These are phyloP conservation scores for Linderniella brevidens DNA, from an alignment of 257 asterid species.

Conservation along the genomic window DNA sequence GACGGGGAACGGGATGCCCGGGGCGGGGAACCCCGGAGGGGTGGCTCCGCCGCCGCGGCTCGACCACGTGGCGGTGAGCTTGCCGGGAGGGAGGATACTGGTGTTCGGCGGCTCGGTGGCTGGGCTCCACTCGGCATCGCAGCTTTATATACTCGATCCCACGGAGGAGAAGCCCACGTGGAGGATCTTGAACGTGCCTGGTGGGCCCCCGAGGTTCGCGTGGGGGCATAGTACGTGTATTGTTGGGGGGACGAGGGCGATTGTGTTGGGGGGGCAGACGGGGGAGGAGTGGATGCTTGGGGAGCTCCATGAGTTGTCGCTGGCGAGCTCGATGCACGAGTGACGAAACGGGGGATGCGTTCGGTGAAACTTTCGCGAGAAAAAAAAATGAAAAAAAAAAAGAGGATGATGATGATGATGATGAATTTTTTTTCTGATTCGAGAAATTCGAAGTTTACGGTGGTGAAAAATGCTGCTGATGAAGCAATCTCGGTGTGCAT, in stretches of 20 bases:
- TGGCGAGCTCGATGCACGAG: slow-evolving; percentile 40
- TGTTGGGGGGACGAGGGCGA: slow-evolving; percentile 88
- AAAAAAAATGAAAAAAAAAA: no score
- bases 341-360: slow-evolving; percentile 6
- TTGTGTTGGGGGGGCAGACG: slow-evolving; percentile 84
- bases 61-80: slow-evolving; percentile 90
- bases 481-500: no score
- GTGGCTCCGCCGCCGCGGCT: slow-evolving; percentile 90
- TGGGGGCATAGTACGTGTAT: slow-evolving; percentile 93
- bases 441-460: no score
- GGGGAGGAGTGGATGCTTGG: slow-evolving; percentile 96
- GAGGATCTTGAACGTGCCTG: slow-evolving; percentile 83
- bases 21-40: slow-evolving; percentile 93
- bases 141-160: slow-evolving; percentile 84
- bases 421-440: no score
- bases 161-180: slow-evolving; percentile 94
- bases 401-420: no score
- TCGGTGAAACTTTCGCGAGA: no score
- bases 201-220: slow-evolving; percentile 74
- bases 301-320: slow-evolving; percentile 74
- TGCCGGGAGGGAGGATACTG: slow-evolving; percentile 76
- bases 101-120: slow-evolving; percentile 93
- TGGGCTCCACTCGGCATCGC: slow-evolving; percentile 94
- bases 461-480: no score
- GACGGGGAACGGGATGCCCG: slow-evolving; percentile 90